A percentile compares a stretch with the other conserved stretches of the same genome.
phyloP scores from a whole-genome alignment of 306 rosid genomes.

The Gastrolobium bilobum region DNA sequence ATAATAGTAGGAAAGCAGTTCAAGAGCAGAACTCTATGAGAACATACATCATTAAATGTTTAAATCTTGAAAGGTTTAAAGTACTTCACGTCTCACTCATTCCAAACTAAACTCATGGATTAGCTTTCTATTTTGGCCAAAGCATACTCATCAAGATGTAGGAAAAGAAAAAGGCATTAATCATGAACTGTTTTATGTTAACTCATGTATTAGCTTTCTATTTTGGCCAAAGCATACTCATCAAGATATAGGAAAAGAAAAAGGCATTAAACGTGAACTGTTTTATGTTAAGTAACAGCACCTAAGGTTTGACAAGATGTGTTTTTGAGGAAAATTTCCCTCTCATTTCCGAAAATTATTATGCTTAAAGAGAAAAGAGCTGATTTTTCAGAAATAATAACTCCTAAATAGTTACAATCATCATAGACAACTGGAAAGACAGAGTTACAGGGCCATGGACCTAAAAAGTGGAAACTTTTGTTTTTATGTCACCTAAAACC shows the following conservation, averaged over 20 bases:
- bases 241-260: conserved; percentile 13
- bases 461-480: not conserved
- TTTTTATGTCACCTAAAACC: conserved; percentile 8
- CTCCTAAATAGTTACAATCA: conserved; percentile 8
- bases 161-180: too few relatives aligned
- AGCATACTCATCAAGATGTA: not conserved
- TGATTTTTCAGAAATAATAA: not conserved
- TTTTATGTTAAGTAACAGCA: conserved; percentile 13
- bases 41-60: not conserved
- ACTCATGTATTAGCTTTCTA: not conserved
- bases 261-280: not conserved
- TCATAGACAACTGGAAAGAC: not conserved
- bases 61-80: conserved; percentile 17
- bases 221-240: conserved; percentile 10
- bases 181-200: too few relatives aligned
- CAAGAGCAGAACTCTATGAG: not conserved
- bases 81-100: not conserved
- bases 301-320: conserved; percentile 21
- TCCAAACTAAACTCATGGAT: not conserved
- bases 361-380: conserved; percentile 4
- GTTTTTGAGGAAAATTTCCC: not conserved
- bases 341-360: not conserved
- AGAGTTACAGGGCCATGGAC: not conserved
- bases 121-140: conserved; percentile 17
- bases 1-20: not conserved